Evolutionary conservation across 169 alveolate species (phyloP), one percentile per base, ranked within the genome.

Genomic region (Plasmodium malariae): DNA sequence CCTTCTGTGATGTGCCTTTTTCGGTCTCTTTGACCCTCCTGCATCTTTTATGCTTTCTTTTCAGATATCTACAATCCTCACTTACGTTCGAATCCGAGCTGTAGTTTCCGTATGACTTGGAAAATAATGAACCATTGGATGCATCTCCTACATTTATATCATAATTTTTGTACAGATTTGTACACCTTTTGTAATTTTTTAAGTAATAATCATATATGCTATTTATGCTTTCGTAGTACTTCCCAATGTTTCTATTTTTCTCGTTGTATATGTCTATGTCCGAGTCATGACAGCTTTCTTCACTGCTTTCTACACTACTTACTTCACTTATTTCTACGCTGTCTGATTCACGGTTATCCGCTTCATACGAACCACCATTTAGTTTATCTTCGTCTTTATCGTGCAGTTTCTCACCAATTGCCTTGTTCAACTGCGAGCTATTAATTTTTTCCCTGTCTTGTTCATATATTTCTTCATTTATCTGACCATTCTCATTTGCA

Each of bases 241-340:
- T 68, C n/a, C 67, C 91, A 30, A 83, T 60, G 49, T 45, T 57
- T 36, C 51, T 71, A 57, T 83, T 83, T 17, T 70, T 54, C 63
- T 83, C 91, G 71, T 83, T 83, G 70, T 83, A 83, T 60, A 76
- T 76, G 48, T 76, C 88, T 7, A 67, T 51, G 30, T 83, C 91
- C 1, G 83, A 65, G 19, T 19, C 24, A 28, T 12, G n/a, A 1
- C 17, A 59, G 14, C 83, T 83, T 37, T 37, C 28, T 26, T 49
- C 65, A 3, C 36, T 76, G 4, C 49, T 60, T 30, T 60, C 32
- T 24, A 9, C 12, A 19, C 5, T 21, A 19, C 45, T 30, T 5
- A 11, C 59, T 21, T 59, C 36, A 9, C 6, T 30, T 12, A 1
- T 43, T 14, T 55, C 54, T 24, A 3, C 11, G 43, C 19, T 55